phyloP scores from a whole-genome alignment of 805 yeast species.

The Suhomyces kilbournensis region DNA sequence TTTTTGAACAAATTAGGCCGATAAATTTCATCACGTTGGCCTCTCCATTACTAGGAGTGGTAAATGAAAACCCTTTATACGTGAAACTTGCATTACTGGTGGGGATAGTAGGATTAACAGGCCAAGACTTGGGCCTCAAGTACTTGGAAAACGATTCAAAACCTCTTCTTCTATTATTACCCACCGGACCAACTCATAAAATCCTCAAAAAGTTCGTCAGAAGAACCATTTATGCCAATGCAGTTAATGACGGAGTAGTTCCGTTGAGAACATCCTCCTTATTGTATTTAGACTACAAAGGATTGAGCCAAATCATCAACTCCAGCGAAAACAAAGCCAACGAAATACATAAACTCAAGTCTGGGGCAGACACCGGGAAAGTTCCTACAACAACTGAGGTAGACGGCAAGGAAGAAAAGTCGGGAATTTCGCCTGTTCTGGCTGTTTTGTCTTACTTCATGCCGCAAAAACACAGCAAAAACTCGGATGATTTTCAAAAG shows the following conservation, averaged over 20 bases:
- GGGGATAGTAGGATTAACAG: slow-evolving; percentile 90
- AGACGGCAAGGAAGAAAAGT: slow-evolving; percentile 14
- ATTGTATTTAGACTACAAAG: slow-evolving; percentile 81
- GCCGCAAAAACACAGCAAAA: slow-evolving; percentile 37
- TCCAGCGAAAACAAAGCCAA: slow-evolving; percentile 6
- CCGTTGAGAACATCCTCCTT: slow-evolving; percentile 89
- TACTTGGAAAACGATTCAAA: slow-evolving; percentile 40
- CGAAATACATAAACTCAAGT: neutral
- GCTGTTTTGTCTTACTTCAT: slow-evolving; percentile 38
- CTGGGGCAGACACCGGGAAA: neutral
- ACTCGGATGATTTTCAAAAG: slow-evolving; percentile 11
- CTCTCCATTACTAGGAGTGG: slow-evolving; percentile 83
- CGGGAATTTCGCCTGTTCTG: slow-evolving; percentile 28
- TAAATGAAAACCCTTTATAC: slow-evolving; percentile 82
- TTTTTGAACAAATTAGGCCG: slow-evolving; percentile 66
- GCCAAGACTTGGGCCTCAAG: slow-evolving; percentile 79
- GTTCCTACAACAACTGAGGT: slow-evolving; percentile 6
- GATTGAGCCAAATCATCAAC: slow-evolving; percentile 30
- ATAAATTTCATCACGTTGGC: slow-evolving; percentile 81
- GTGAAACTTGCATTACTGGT: slow-evolving; percentile 80
- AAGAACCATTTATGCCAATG: slow-evolving; percentile 86
- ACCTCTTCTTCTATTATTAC: slow-evolving; percentile 73
- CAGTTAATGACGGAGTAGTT: slow-evolving; percentile 91
- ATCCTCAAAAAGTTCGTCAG: slow-evolving; percentile 61
- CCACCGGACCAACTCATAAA: slow-evolving; percentile 68